Evolutionary conservation across 1,139 yeast genomes (phyloP).

Genomic region (Hansenula lynferdii): DNA sequence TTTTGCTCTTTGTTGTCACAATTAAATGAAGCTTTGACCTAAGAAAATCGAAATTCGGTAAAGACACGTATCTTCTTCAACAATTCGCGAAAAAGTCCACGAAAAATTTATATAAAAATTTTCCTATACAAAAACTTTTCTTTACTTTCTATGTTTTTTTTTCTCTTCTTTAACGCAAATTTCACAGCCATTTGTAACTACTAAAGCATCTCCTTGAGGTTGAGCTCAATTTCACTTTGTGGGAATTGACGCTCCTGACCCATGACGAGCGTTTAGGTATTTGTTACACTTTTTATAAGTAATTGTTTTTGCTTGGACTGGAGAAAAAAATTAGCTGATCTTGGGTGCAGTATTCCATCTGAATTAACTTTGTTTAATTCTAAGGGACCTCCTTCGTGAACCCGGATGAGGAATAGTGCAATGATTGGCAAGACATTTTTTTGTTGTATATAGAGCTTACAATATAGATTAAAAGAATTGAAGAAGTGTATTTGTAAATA

Average conservation of each 20-base stretch:
- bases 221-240: conserved; percentile 57
- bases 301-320: conserved; percentile 47
- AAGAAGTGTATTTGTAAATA: too few relatives aligned
- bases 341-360: conserved; percentile 80
- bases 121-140: conserved; percentile 1
- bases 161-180: conserved; percentile 47
- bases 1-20: not conserved
- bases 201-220: conserved; percentile 71
- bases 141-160: not conserved
- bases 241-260: conserved; percentile 39
- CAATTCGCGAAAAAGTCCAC: too few relatives aligned
- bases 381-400: conserved; percentile 81
- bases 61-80: too few relatives aligned
- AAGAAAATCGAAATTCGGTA: too few relatives aligned
- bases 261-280: conserved; percentile 66
- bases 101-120: not conserved
- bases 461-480: too few relatives aligned
- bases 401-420: conserved; percentile 81
- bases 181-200: conserved; percentile 62
- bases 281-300: conserved; percentile 28
- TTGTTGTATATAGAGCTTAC: not conserved
- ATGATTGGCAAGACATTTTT: conserved; percentile 64
- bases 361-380: conserved; percentile 42
- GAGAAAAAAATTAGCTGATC: conserved; percentile 60
- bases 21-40: too few relatives aligned